These are phyloP conservation scores for Pichia paraexigua DNA, from an alignment of 805 yeast genomes.

Conservation along the genomic window DNA sequence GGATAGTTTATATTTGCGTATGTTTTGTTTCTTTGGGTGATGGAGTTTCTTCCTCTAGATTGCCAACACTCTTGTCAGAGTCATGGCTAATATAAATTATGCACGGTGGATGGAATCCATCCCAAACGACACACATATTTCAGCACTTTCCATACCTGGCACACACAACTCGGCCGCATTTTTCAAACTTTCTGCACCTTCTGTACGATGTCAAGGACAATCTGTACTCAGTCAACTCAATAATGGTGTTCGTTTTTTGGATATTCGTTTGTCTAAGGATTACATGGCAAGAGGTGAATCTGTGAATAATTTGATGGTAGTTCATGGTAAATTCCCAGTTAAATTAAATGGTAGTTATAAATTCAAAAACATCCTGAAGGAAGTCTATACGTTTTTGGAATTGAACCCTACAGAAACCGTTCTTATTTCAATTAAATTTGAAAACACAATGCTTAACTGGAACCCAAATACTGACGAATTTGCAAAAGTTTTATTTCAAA, in stretches of 20 bases:
- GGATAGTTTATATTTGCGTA: background rate
- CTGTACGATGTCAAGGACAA: slow-evolving; percentile 69
- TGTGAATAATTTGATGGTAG: slow-evolving; percentile 50
- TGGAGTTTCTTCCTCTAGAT: background rate
- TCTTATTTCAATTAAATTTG: slow-evolving; percentile 63
- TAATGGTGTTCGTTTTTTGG: slow-evolving; percentile 71
- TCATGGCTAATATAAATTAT: slow-evolving; percentile 8
- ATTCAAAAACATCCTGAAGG: slow-evolving; percentile 44
- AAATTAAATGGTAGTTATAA: slow-evolving; percentile 48
- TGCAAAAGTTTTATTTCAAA: slow-evolving; percentile 51
- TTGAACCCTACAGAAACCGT: slow-evolving; percentile 51
- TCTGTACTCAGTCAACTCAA: slow-evolving; percentile 53
- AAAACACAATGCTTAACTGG: slow-evolving; percentile 58
- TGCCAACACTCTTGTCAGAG: background rate
- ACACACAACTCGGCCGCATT: slow-evolving; percentile 79
- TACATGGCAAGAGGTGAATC: slow-evolving; percentile 35
- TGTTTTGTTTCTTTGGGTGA: background rate
- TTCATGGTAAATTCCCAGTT: slow-evolving; percentile 74
- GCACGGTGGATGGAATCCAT: slow-evolving; percentile 46
- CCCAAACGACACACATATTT: slow-evolving; percentile 41
- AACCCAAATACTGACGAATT: slow-evolving; percentile 57
- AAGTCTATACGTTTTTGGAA: slow-evolving; percentile 50
- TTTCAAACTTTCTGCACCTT: slow-evolving; percentile 54
- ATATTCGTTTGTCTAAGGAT: slow-evolving; percentile 55
- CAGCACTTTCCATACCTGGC: slow-evolving; percentile 65